These are phyloP conservation scores for Gastroboletus turbinatus DNA, from an alignment of 1,284 basidiomycete species.

Conservation along the genomic window DNA sequence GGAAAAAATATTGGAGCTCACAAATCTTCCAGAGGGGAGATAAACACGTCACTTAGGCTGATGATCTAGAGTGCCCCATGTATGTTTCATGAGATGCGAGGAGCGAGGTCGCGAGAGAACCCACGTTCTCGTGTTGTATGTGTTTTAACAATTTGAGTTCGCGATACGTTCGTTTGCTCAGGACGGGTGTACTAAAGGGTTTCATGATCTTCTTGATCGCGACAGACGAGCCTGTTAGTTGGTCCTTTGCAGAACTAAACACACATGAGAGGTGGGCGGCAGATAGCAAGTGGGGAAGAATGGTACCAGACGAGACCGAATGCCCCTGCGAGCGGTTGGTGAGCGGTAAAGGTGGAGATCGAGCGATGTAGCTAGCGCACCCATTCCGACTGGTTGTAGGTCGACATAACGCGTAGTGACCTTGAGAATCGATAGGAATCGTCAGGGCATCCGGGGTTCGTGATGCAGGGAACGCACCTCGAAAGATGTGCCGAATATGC, in stretches of 20 bases:
- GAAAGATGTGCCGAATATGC: conserved; percentile 96
- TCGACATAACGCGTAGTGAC: conserved; percentile 99
- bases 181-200: conserved; percentile 96
- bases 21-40: conserved; percentile 97
- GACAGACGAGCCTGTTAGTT: conserved; percentile 91
- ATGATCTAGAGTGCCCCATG: conserved; percentile 73
- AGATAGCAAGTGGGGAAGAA: conserved; percentile 25
- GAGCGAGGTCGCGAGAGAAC: conserved; percentile 21
- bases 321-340: conserved; percentile 52
- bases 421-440: conserved; percentile 47
- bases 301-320: conserved; percentile 91
- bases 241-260: conserved; percentile 92
- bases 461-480: conserved; percentile 53
- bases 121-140: conserved; percentile 96
- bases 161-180: conserved; percentile 96
- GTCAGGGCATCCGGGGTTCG: conserved; percentile 15
- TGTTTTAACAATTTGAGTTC: conserved; percentile 99
- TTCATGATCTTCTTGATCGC: conserved; percentile 99
- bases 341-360: conserved; percentile 16
- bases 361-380: conserved; percentile 46
- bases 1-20: conserved; percentile 39
- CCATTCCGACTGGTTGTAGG: conserved; percentile 99
- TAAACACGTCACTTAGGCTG: conserved; percentile 98
- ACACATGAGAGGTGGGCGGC: conserved; percentile 6
- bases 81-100: conserved; percentile 4